phyloP scores from a whole-genome alignment of 75 land plant species.

The Sequoiadendron giganteum region DNA sequence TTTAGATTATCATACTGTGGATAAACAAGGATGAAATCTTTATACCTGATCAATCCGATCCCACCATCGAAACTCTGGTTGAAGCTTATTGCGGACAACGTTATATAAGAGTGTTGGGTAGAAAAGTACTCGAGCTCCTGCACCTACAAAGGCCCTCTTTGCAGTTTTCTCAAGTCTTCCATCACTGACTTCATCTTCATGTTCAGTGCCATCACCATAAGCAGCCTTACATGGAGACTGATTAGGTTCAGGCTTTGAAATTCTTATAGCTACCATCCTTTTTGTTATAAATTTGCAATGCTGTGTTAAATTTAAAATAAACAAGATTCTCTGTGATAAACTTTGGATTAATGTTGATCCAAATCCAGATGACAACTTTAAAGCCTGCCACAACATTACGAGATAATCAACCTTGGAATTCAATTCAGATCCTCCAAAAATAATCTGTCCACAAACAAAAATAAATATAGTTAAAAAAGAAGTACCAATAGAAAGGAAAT shows the following conservation, averaged over 20 bases:
- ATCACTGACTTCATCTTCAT: slow-evolving; percentile 5
- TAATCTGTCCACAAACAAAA: not conserved
- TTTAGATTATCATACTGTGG: not conserved
- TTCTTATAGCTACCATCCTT: slow-evolving; percentile 3
- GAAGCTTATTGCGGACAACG: slow-evolving; percentile 56
- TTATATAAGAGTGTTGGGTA: slow-evolving; percentile 65
- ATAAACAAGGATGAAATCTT: not conserved
- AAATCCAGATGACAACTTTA: not conserved
- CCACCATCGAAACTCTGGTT: slow-evolving; percentile 71
- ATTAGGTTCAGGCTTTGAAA: not conserved
- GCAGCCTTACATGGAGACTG: not conserved
- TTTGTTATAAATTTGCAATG: not conserved
- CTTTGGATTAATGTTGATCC: not conserved
- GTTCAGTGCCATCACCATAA: not conserved
- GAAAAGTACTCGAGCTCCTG: slow-evolving; percentile 58
- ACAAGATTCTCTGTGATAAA: not conserved
- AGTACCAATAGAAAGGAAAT: not conserved
- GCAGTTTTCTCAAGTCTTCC: slow-evolving; percentile 22
- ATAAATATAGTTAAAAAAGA: not conserved
- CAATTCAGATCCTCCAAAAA: slow-evolving; percentile 1
- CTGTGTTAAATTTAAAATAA: not conserved
- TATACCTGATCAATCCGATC: slow-evolving; percentile 55
- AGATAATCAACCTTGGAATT: not conserved
- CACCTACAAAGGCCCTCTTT: slow-evolving; percentile 48
- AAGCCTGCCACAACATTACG: slow-evolving; percentile 5